phyloP scores from a whole-genome alignment of 345 rosid genomes.

The Iberis pinnata region DNA sequence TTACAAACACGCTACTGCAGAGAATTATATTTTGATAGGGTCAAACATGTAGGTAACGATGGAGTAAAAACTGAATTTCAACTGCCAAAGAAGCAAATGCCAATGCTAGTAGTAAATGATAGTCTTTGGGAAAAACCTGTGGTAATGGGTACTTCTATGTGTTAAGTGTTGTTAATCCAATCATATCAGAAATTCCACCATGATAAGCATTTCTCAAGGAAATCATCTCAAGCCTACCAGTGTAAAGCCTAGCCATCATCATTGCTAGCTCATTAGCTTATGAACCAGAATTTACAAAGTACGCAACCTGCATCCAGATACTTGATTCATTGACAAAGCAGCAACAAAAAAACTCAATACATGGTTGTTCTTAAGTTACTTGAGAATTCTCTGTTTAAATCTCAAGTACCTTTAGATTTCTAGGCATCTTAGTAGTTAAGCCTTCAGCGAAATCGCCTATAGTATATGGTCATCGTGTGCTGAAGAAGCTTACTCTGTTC shows the following conservation, averaged over 20 bases:
- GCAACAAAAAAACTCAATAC: constrained; percentile 6
- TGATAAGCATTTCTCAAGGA: constrained; percentile 93
- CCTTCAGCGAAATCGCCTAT: constrained; percentile 88
- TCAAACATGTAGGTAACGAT: neutral
- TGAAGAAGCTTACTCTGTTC: constrained; percentile 83
- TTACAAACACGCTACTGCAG: constrained; percentile 1
- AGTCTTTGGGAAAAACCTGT: constrained; percentile 44
- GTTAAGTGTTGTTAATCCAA: constrained; percentile 81
- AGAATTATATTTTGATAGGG: neutral
- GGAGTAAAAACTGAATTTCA: neutral
- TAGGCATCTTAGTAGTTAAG: constrained; percentile 83
- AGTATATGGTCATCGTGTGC: constrained; percentile 78
- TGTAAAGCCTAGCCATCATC: constrained; percentile 89
- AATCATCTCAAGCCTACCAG: constrained; percentile 80
- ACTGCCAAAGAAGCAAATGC: neutral
- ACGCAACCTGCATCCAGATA: constrained; percentile 62
- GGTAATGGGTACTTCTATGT: constrained; percentile 95
- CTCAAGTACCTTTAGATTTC: constrained; percentile 61
- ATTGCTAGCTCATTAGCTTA: constrained; percentile 93
- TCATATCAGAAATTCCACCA: constrained; percentile 85
- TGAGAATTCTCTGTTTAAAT: neutral
- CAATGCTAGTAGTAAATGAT: neutral
- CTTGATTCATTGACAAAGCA: constrained; percentile 6
- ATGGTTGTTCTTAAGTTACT: neutral
- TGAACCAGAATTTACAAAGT: constrained; percentile 86